Conservation (phyloP, 1,139 yeast species). For the Citeromyces siamensis region DNA sequence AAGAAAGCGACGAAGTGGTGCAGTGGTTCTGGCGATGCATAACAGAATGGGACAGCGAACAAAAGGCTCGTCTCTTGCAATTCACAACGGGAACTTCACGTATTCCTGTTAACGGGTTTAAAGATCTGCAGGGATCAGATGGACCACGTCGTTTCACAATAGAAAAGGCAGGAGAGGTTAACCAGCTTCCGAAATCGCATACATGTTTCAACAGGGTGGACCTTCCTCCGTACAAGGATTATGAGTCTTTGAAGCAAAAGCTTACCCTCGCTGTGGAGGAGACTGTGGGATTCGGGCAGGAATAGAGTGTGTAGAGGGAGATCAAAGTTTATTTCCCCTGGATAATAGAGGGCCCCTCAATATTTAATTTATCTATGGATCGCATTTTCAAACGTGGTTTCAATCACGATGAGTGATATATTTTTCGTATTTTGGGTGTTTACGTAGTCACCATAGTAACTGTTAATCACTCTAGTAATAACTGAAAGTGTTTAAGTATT, state of each 20-base stretch:
- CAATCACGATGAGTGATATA: too few species aligned
- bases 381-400: too few species aligned
- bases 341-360: too few species aligned
- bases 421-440: too few species aligned
- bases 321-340: too few species aligned
- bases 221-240: constrained; percentile 48
- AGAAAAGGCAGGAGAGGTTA: constrained; percentile 92
- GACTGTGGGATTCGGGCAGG: constrained; percentile 83
- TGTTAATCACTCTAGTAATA: too few species aligned
- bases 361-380: too few species aligned
- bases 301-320: constrained; percentile 38
- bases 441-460: too few species aligned
- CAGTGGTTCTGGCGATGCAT: constrained; percentile 99
- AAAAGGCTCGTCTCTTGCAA: constrained; percentile 87
- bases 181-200: constrained; percentile 92
- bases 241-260: constrained; percentile 46
- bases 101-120: constrained; percentile 97
- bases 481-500: too few species aligned
- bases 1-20: constrained; percentile 89
- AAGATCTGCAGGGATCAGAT: constrained; percentile 96
- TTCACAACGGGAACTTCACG: constrained; percentile 98
- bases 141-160: constrained; percentile 98
- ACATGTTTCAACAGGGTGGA: constrained; percentile 60
- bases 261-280: constrained; percentile 55
- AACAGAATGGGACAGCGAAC: constrained; percentile 91